Base-by-base conservation (phyloP, 768 basidiomycete genomes). In the Phlegmacium glaucopus region DNA sequence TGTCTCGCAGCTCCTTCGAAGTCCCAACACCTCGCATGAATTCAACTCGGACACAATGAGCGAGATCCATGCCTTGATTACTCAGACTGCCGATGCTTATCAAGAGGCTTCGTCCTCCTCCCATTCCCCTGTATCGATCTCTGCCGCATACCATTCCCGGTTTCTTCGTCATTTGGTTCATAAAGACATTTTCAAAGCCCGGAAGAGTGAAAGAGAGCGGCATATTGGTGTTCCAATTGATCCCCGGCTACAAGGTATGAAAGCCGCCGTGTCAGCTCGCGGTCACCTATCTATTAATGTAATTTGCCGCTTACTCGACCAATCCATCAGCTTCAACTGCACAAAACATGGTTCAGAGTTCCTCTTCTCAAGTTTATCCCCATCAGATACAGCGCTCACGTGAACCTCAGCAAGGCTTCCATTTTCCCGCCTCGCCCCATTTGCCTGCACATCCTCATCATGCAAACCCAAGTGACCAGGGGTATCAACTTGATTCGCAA, bases 81-180 rank as follows among this genome's bases (percentile, higher is more conserved):
- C 74, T 38, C 76, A 79, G 57, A 83, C 87, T 4, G 88, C 88
- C 9, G 83, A 88, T 54, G 86, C 88, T 0, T 92, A 90, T 60
- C 77, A 84, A 43, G 83, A 85, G 47, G 85, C 86, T 12, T 83
- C 86, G 9, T 66, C 74, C 29, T 65, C 80, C 38, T 80, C 81
- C 9, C 53, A 59, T 32, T 58, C 59, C 13, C 73, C 79, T 4
- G 77, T 79, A 22, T 79, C 82, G 25, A 80, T 79, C 35, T 78
- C 82, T 13, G 83, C 84, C n/a, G 80, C 81, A 28, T 83, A 83
- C 52, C 90, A 92, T 57, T 80, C 86, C 34, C 84, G 89, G 42
- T 93, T 93, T 68, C 68, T 93, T 32, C 79, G 80, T 58, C 80
- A 76, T 47, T 72, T 92, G 39, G 73, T 91, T 32, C 74, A 74